phyloP scores from a whole-genome alignment of 2,329 filamentous ascomycete species.

The Talaromyces sp. region DNA sequence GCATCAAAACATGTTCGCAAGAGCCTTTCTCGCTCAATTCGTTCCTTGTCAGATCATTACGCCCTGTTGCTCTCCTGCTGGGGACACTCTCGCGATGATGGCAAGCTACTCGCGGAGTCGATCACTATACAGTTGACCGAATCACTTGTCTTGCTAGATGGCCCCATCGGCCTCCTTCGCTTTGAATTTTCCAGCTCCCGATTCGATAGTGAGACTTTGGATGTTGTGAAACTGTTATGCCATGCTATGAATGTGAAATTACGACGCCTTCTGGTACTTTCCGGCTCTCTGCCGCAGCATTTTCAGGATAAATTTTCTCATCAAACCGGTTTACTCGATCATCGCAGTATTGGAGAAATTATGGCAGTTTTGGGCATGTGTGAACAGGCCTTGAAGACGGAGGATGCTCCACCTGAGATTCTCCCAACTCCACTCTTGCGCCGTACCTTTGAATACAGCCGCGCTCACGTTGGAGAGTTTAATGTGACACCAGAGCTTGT shows the following conservation, averaged over 20 bases:
- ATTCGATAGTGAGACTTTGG: slow-evolving; percentile 30
- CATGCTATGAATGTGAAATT: slow-evolving; percentile 29
- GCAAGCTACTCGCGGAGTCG: slow-evolving; percentile 11
- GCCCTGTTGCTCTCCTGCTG: slow-evolving; percentile 44
- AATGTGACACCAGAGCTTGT: slow-evolving; percentile 29
- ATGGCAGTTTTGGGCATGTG: slow-evolving; percentile 47
- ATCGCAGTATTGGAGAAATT: slow-evolving; percentile 42
- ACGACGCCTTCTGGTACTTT: slow-evolving; percentile 29
- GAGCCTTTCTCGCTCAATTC: slow-evolving; percentile 39
- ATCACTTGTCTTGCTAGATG: slow-evolving; percentile 25
- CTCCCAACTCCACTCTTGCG: slow-evolving; percentile 43
- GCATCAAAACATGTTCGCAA: slow-evolving; percentile 41
- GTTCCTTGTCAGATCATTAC: slow-evolving; percentile 44
- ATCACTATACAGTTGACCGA: slow-evolving; percentile 28
- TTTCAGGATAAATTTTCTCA: slow-evolving; percentile 37
- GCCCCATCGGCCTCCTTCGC: slow-evolving; percentile 27
- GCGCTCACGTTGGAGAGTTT: slow-evolving; percentile 15
- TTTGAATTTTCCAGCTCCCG: slow-evolving; percentile 35
- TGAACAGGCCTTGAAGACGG: slow-evolving; percentile 44
- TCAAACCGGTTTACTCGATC: slow-evolving; percentile 36
- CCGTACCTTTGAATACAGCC: slow-evolving; percentile 25
- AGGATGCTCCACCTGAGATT: slow-evolving; percentile 43
- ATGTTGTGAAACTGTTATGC: slow-evolving; percentile 26
- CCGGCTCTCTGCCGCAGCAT: slow-evolving; percentile 28
- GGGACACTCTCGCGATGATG: slow-evolving; percentile 22